phyloP scores from a whole-genome alignment of 83 land plant species.

The Picea abies region DNA sequence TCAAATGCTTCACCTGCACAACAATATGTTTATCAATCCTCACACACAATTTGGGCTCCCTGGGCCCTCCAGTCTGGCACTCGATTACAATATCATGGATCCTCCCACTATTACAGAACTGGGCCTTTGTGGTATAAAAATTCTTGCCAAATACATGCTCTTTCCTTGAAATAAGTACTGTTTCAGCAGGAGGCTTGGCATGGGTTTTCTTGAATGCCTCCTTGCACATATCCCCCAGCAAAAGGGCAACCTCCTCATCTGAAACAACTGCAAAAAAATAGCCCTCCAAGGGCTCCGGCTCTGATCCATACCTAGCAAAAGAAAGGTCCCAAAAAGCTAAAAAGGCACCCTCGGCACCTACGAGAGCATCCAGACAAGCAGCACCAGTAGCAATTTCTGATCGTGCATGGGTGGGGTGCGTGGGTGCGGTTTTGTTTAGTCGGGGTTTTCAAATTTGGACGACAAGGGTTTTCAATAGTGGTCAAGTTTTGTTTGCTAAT shows the following conservation, averaged over 20 bases:
- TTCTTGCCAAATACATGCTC: conserved; percentile 85
- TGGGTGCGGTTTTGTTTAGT: too few relatives aligned
- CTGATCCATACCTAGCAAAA: conserved; percentile 72
- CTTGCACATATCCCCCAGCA: conserved; percentile 65
- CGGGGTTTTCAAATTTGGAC: too few relatives aligned
- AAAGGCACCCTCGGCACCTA: too few relatives aligned
- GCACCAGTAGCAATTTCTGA: too few relatives aligned
- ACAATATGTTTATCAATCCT: conserved; percentile 70
- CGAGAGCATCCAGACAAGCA: too few relatives aligned
- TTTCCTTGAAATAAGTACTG: conserved; percentile 54
- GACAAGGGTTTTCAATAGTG: too few relatives aligned
- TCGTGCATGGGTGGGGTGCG: too few relatives aligned
- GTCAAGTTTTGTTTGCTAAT: too few relatives aligned
- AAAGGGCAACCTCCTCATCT: conserved; percentile 67
- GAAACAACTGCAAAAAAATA: conserved; percentile 75
- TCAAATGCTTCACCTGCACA: conserved; percentile 75
- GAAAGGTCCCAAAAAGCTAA: too few relatives aligned
- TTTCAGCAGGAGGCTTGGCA: conserved; percentile 50
- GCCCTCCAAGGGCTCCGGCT: conserved; percentile 63
- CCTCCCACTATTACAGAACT: conserved; percentile 66
- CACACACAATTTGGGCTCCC: conserved; percentile 72
- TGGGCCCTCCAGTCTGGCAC: conserved; percentile 49
- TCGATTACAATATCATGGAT: conserved; percentile 77
- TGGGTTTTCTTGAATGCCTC: conserved; percentile 64
- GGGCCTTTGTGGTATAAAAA: conserved; percentile 65